Conservation (phyloP, 2,329 filamentous ascomycete species). For the Byssothecium circinans region DNA sequence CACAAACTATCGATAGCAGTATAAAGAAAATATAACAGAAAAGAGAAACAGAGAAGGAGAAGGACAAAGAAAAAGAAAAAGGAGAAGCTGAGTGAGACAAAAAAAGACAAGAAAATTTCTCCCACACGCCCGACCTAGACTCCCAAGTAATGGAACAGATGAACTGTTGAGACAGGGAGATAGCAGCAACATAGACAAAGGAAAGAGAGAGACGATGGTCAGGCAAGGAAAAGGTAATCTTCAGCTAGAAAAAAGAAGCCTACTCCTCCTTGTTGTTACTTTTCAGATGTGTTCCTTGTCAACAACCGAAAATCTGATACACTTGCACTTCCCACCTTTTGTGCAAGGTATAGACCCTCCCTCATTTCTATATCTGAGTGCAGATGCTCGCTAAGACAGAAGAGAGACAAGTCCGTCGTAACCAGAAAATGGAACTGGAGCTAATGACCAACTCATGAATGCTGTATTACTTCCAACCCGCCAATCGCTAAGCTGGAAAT, state of each 20-base stretch:
- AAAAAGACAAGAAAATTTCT: no score
- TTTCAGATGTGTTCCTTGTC: slow-evolving; percentile 1
- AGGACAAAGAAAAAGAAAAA: not conserved
- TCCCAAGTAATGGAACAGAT: slow-evolving; percentile 23
- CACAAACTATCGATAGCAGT: no score
- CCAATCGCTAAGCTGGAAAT: slow-evolving; percentile 36
- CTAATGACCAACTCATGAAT: slow-evolving; percentile 45
- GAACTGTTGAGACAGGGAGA: not conserved
- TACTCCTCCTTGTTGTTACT: slow-evolving; percentile 1
- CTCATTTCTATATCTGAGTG: slow-evolving; percentile 35
- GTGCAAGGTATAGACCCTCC: slow-evolving; percentile 5
- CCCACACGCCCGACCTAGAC: no score
- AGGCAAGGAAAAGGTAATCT: slow-evolving; percentile 14
- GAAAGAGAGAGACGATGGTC: slow-evolving; percentile 12
- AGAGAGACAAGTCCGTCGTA: slow-evolving; percentile 43
- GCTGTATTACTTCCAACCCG: slow-evolving; percentile 38
- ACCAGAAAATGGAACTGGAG: slow-evolving; percentile 45
- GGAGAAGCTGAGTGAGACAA: not conserved
- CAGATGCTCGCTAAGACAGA: slow-evolving; percentile 47
- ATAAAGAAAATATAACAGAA: no score
- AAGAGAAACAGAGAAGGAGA: not conserved
- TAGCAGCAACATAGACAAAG: slow-evolving; percentile 19
- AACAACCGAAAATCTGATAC: not conserved
- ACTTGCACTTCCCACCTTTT: slow-evolving; percentile 18
- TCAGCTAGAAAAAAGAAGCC: slow-evolving; percentile 22